These are phyloP conservation scores for Penicillium angulare DNA, from an alignment of 495 filamentous ascomycete species.

Conservation along the genomic window DNA sequence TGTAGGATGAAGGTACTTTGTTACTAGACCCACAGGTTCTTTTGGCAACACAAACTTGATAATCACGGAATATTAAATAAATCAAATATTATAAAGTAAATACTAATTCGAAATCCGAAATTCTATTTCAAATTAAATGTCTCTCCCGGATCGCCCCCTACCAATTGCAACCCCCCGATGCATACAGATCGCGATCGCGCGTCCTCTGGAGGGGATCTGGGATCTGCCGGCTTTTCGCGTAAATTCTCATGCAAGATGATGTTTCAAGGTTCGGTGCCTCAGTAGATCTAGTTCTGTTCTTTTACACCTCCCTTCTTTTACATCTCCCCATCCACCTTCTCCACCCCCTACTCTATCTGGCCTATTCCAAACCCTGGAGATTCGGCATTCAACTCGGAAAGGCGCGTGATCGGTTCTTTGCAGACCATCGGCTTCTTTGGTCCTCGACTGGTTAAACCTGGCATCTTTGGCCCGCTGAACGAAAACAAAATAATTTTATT, in stretches of 20 bases:
- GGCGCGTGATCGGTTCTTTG: neutral
- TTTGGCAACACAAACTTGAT: neutral
- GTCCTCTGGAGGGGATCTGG: neutral
- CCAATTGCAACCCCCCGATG: neutral
- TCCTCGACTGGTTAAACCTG: too few relatives aligned
- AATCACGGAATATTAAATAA: too few relatives aligned
- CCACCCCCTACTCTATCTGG: neutral
- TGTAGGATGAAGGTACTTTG: too few relatives aligned
- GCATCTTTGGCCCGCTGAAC: too few relatives aligned
- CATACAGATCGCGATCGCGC: neutral
- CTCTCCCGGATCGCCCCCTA: neutral
- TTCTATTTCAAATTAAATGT: too few relatives aligned
- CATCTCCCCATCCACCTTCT: neutral
- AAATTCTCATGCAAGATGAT: conserved; percentile 2
- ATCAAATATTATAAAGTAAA: neutral
- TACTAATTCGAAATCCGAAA: too few relatives aligned
- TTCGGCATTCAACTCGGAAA: conserved; percentile 1
- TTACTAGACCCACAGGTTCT: neutral
- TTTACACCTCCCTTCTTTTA: neutral
- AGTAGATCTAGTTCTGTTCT: conserved; percentile 2
- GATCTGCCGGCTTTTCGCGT: neutral
- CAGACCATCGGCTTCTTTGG: too few relatives aligned
- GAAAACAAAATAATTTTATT: too few relatives aligned
- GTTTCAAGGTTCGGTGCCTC: too few relatives aligned
- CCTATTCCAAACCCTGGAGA: neutral